phyloP scores from a whole-genome alignment of 192 early-diverging fungal genomes.

The Backusella australiensis region DNA sequence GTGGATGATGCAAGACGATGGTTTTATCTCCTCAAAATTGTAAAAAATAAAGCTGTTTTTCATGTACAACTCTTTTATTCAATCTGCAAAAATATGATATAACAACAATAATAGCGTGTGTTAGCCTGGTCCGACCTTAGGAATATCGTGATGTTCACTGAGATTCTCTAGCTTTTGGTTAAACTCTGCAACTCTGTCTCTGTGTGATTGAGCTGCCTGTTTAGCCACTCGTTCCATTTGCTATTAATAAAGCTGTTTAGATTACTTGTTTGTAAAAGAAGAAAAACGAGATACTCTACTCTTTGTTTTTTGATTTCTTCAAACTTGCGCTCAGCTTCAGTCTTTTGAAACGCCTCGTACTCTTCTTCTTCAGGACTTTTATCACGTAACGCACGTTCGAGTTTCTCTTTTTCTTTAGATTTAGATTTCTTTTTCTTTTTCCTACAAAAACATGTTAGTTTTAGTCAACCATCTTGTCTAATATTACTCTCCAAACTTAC shows the following conservation, averaged over 20 bases:
- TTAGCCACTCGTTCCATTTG: slow-evolving; percentile 67
- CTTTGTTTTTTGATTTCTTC: slow-evolving; percentile 64
- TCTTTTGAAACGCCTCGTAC: slow-evolving; percentile 50
- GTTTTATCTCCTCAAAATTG: background rate
- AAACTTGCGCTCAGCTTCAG: slow-evolving; percentile 69
- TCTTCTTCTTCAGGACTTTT: slow-evolving; percentile 26
- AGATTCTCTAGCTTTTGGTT: slow-evolving; percentile 72
- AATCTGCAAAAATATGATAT: background rate
- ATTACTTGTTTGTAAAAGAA: background rate
- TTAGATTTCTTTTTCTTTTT: slow-evolving; percentile 63
- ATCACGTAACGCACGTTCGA: slow-evolving; percentile 30
- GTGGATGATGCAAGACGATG: slow-evolving; percentile 23
- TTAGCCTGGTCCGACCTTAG: slow-evolving; percentile 81
- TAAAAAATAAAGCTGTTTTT: background rate
- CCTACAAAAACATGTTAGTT: slow-evolving; percentile 14
- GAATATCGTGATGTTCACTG: slow-evolving; percentile 82
- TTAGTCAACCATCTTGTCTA: background rate
- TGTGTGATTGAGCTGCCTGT: slow-evolving; percentile 67
- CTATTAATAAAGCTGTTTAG: slow-evolving; percentile 29
- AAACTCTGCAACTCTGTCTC: slow-evolving; percentile 74
- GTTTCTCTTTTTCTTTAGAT: slow-evolving; percentile 42
- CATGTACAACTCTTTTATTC: background rate
- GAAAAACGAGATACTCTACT: slow-evolving; percentile 38
- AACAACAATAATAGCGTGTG: slow-evolving; percentile 7
- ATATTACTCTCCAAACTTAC: slow-evolving; percentile 31